Evolutionary conservation across 768 basidiomycete genomes (phyloP), one percentile per base, ranked within the genome.

Genomic region (Lyophyllum decastes): DNA sequence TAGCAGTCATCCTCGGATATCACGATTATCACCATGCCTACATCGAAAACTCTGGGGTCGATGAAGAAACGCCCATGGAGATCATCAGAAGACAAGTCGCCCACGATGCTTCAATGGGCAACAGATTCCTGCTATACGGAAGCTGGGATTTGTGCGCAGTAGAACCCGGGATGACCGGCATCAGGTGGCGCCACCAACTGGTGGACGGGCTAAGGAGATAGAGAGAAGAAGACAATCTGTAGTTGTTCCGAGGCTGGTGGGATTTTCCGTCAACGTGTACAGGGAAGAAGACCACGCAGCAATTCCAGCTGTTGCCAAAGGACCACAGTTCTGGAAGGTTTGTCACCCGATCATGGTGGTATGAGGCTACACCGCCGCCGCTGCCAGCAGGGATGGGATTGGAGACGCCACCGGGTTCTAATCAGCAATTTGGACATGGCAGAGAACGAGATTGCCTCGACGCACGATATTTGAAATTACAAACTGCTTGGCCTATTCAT

Each of bases 11-110:
- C 34, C 38, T 49, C 43, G 49, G 51, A 48, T 25, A 58, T 54
- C 40, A 27, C 43, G n/a, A 43, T 54, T 58, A 44, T 53, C 45
- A 53, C 52, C 57, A 58, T 53, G 46, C 57, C 57, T 58, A 58
- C 52, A 52, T 52, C 33, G 44, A 51, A 44, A 41, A 27, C 34
- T 30, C 33, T n/a, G 46, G 35, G 22, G 22, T 19, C 34, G 25
- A 44, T 3, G 45, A 52, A 24, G 40, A 26, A 27, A 49, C 17
- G 38, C 46, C 35, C 43, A 53, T 53, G 57, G 57, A 55, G 54
- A 48, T 53, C 46, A 48, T 53, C 26, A 30, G 2, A 58, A 17
- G 43, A 46, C 19, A 34, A 7, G 40, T 21, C 34, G 17, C 25
- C 51, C 38, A 43, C n/a, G 25, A 40, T 52, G 51, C 25, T 38